Percentiles rank a stretch among this genome's conserved stretches.
Conservation (phyloP, 2,329 filamentous ascomycete species). For the Parascedosporium putredinis region DNA sequence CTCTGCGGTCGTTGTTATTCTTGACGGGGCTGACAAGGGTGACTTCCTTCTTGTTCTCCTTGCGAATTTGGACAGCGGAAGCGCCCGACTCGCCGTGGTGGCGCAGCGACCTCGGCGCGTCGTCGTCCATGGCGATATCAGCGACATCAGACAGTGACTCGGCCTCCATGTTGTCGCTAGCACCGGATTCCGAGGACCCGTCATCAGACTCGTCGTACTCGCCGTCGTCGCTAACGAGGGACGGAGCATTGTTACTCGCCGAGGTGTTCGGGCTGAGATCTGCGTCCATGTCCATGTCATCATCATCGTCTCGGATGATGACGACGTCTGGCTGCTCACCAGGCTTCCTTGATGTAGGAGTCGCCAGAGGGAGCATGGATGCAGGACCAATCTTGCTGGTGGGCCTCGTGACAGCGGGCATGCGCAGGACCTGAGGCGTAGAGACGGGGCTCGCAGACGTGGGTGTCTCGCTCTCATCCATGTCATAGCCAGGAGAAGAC, state of each 20-base stretch:
- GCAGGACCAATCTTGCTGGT: slow-evolving; percentile 1
- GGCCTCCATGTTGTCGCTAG: slow-evolving; percentile 46
- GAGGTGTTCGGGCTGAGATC: slow-evolving; percentile 60
- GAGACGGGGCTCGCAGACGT: neutral
- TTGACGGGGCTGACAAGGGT: slow-evolving; percentile 43
- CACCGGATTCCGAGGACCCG: slow-evolving; percentile 48
- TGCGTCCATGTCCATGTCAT: slow-evolving; percentile 45
- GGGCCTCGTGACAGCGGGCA: slow-evolving; percentile 5
- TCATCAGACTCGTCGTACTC: slow-evolving; percentile 66
- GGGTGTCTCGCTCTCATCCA: slow-evolving; percentile 28
- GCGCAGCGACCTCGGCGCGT: slow-evolving; percentile 33
- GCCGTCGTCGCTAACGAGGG: slow-evolving; percentile 70
- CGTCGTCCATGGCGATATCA: slow-evolving; percentile 52
- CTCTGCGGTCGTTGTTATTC: slow-evolving; percentile 20
- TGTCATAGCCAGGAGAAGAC: slow-evolving; percentile 42
- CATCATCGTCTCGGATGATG: slow-evolving; percentile 18
- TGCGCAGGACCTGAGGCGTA: neutral
- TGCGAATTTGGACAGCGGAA: slow-evolving; percentile 37
- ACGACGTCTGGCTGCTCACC: neutral
- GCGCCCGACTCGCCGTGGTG: slow-evolving; percentile 29
- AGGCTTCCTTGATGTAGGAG: neutral
- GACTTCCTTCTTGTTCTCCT: slow-evolving; percentile 45
- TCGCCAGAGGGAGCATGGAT: neutral
- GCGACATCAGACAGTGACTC: slow-evolving; percentile 50
- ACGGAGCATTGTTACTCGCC: slow-evolving; percentile 68